Evolutionary conservation across 768 basidiomycete species (phyloP).

Genomic region (Tricholomella constricta): DNA sequence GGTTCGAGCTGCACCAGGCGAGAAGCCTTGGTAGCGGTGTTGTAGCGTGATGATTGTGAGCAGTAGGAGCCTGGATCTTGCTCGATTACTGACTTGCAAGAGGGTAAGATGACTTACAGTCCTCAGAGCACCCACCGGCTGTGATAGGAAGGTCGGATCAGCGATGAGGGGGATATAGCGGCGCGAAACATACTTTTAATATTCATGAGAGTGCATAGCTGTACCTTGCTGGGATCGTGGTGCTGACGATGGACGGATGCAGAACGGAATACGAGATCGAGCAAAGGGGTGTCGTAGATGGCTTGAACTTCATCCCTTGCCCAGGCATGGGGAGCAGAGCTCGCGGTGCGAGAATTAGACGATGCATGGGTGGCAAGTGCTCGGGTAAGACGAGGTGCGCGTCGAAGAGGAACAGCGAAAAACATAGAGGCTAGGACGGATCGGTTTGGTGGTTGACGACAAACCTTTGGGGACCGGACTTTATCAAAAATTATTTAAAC

Average conservation of each 20-base stretch:
- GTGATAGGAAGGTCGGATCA: slow-evolving; percentile 8
- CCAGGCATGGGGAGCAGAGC: slow-evolving; percentile 62
- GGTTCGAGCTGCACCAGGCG: slow-evolving; percentile 87
- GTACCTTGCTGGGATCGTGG: slow-evolving; percentile 89
- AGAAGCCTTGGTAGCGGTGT: slow-evolving; percentile 87
- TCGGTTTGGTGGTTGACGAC: not conserved
- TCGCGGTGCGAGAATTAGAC: slow-evolving; percentile 20
- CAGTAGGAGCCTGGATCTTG: slow-evolving; percentile 82
- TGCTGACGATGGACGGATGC: slow-evolving; percentile 82
- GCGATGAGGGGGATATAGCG: slow-evolving; percentile 26
- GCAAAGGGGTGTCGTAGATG: slow-evolving; percentile 83
- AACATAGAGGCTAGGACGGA: slow-evolving; percentile 36
- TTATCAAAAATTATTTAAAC: too few relatives aligned
- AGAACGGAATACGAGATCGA: slow-evolving; percentile 88
- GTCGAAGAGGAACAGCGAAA: slow-evolving; percentile 30
- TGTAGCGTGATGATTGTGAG: slow-evolving; percentile 94
- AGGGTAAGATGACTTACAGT: slow-evolving; percentile 59
- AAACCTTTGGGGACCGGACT: not conserved
- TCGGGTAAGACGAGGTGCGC: slow-evolving; percentile 37
- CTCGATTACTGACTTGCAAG: slow-evolving; percentile 6
- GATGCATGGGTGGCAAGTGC: slow-evolving; percentile 66
- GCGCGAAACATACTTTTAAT: slow-evolving; percentile 81
- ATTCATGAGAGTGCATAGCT: slow-evolving; percentile 97
- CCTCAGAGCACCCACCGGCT: slow-evolving; percentile 96
- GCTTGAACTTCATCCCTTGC: slow-evolving; percentile 76